These are phyloP conservation scores for Mycena olivaceomarginata DNA, from an alignment of 768 basidiomycete genomes.

Conservation along the genomic window DNA sequence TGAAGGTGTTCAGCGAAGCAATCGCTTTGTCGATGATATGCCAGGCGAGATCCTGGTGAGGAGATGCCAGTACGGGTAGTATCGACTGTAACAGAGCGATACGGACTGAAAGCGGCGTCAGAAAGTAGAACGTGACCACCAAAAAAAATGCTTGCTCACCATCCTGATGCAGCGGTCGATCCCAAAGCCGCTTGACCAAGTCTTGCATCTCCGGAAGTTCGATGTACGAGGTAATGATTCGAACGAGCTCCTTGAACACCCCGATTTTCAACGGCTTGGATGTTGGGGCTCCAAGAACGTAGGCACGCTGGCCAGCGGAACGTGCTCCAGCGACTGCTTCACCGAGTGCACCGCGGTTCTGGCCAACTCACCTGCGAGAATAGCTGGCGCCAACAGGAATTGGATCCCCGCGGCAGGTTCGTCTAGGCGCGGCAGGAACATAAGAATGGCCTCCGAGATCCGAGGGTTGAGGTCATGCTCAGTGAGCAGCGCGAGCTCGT, in stretches of 20 bases:
- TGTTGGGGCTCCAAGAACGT: conserved; percentile 37
- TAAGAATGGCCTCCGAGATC: conserved; percentile 45
- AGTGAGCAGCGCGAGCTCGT: conserved; percentile 44
- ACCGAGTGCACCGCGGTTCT: conserved; percentile 42
- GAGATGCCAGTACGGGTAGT: conserved; percentile 36
- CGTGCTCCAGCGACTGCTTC: conserved; percentile 40
- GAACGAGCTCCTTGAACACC: conserved; percentile 46
- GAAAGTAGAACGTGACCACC: no score
- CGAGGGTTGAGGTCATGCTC: conserved; percentile 42
- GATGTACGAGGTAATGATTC: conserved; percentile 39
- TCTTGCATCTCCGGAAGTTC: conserved; percentile 36
- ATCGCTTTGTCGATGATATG: conserved; percentile 35
- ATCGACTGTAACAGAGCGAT: conserved; percentile 45
- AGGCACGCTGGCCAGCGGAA: conserved; percentile 35
- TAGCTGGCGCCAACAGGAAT: conserved; percentile 42
- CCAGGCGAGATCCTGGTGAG: conserved; percentile 43
- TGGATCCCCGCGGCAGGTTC: conserved; percentile 47
- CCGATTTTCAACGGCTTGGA: conserved; percentile 41
- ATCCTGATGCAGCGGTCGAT: conserved; percentile 44
- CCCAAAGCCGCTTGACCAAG: conserved; percentile 41
- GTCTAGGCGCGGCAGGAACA: conserved; percentile 47
- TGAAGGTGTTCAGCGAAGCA: conserved; percentile 30
- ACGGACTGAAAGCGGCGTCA: conserved; percentile 40
- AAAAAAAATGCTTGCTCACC: conserved; percentile 43
- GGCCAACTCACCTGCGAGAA: conserved; percentile 43